These are phyloP conservation scores for Thecaphora thlaspeos DNA, from an alignment of 1,284 basidiomycete genomes.

Conservation along the genomic window DNA sequence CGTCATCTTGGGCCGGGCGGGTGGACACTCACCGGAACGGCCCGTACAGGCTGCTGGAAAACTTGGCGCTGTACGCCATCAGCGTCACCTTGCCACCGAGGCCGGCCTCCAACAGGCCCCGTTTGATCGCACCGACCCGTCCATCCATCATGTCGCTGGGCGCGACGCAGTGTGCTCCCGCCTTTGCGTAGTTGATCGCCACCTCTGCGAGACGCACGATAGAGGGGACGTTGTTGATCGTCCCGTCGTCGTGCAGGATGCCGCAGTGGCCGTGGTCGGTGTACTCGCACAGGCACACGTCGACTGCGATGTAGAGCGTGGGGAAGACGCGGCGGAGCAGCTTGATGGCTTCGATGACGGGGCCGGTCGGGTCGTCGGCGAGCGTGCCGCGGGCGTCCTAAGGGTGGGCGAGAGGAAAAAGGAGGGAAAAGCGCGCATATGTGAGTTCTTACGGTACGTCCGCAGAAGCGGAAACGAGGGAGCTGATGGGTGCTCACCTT, in stretches of 20 bases:
- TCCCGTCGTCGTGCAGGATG: slow-evolving; percentile 71
- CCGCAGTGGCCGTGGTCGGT: slow-evolving; percentile 98
- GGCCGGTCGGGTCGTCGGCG: slow-evolving; percentile 85
- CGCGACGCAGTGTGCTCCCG: slow-evolving; percentile 95
- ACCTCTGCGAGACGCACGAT: slow-evolving; percentile 86
- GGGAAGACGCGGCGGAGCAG: slow-evolving; percentile 78
- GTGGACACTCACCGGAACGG: slow-evolving; percentile 92
- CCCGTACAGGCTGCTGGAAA: slow-evolving; percentile 92
- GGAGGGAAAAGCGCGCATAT: neutral
- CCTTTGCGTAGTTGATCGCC: slow-evolving; percentile 85
- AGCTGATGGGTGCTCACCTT: slow-evolving; percentile 68
- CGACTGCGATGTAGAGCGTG: slow-evolving; percentile 70
- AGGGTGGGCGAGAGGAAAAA: slow-evolving; percentile 55
- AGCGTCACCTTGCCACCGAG: slow-evolving; percentile 71
- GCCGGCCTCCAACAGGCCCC: slow-evolving; percentile 75
- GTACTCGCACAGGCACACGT: slow-evolving; percentile 99
- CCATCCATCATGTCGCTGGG: slow-evolving; percentile 99
- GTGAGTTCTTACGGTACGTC: neutral
- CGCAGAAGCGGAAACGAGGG: neutral
- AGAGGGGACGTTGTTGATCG: slow-evolving; percentile 62
- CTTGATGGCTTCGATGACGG: slow-evolving; percentile 86
- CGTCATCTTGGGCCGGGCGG: too few relatives aligned
- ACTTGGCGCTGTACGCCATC: slow-evolving; percentile 99
- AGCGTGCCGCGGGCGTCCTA: slow-evolving; percentile 80
- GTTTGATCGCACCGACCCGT: slow-evolving; percentile 84